A percentile compares a stretch with the other conserved stretches of the same genome.
Conservation (phyloP, 768 basidiomycete species). For the Mrakia frigida region DNA sequence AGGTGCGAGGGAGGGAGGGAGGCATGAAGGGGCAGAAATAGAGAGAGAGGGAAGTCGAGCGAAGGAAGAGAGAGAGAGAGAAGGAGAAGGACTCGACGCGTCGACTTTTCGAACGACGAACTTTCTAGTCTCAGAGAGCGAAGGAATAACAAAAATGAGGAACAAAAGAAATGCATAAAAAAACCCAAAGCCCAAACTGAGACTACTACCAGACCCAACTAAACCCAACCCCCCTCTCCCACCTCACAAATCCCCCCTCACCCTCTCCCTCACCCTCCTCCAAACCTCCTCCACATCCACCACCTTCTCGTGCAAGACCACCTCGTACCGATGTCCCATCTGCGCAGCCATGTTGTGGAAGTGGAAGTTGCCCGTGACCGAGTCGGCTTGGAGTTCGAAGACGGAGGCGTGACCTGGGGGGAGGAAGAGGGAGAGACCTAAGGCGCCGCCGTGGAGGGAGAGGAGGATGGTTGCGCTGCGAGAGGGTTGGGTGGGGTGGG, state of each 20-base stretch:
- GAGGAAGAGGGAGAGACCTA: conserved; percentile 40
- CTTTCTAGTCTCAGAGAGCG: no score
- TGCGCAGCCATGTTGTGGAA: conserved; percentile 41
- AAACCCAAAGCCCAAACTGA: neutral
- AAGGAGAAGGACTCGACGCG: neutral
- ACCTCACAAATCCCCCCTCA: conserved; percentile 14
- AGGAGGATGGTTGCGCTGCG: conserved; percentile 35
- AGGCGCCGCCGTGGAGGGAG: conserved; percentile 40
- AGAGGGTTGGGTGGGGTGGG: no score
- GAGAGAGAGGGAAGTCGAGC: no score
- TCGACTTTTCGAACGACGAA: neutral
- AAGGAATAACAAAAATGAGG: neutral
- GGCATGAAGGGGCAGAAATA: no score
- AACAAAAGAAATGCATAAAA: no score
- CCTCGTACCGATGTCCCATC: conserved; percentile 38
- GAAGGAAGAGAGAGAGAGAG: neutral
- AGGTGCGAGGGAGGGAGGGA: no score
- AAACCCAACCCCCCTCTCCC: no score
- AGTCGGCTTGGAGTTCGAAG: conserved; percentile 38
- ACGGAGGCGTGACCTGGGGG: conserved; percentile 37
- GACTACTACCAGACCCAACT: no score
- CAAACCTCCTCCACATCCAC: conserved; percentile 41
- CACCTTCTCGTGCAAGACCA: conserved; percentile 30
- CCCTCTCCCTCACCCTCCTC: conserved; percentile 30
- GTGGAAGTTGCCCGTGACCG: conserved; percentile 36